These are phyloP conservation scores for Didymellaceae sp. DNA, from an alignment of 2,329 filamentous ascomycete genomes.

Conservation along the genomic window DNA sequence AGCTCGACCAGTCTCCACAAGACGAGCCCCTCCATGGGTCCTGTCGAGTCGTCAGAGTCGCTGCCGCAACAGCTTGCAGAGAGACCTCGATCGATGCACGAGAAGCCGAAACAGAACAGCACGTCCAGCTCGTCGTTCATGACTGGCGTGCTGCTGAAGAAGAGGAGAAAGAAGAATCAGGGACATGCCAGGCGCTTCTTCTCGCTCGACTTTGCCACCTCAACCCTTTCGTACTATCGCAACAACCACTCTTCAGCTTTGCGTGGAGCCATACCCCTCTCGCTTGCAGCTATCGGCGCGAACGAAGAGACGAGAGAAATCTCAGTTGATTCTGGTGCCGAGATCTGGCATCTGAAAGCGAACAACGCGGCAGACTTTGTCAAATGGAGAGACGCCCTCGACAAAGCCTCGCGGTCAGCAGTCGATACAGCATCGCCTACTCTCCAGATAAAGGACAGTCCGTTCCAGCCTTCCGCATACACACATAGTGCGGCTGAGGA, in stretches of 20 bases:
- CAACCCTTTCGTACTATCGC: conserved; percentile 94
- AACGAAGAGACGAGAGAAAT: conserved; percentile 90
- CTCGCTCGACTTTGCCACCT: conserved; percentile 92
- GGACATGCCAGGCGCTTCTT: conserved; percentile 94
- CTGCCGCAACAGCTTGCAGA: conserved; percentile 51
- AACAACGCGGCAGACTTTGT: conserved; percentile 83
- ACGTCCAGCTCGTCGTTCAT: conserved; percentile 65
- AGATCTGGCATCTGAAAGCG: conserved; percentile 93
- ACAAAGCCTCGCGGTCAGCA: conserved; percentile 72
- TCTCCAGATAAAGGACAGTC: conserved; percentile 35
- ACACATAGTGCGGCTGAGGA: conserved; percentile 65
- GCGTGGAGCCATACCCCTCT: conserved; percentile 89
- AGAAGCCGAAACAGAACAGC: conserved; percentile 29
- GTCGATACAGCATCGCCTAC: conserved; percentile 37
- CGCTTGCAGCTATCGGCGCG: conserved; percentile 86
- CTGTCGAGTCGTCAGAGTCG: conserved; percentile 59
- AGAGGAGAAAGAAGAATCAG: conserved; percentile 90
- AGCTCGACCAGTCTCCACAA: conserved; percentile 48
- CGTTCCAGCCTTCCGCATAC: conserved; percentile 26
- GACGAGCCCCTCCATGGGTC: conserved; percentile 51
- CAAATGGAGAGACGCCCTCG: conserved; percentile 85
- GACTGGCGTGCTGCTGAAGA: conserved; percentile 85
- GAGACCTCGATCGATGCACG: conserved; percentile 47
- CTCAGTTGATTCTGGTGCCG: conserved; percentile 93
- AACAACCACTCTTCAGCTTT: conserved; percentile 92